Evolutionary conservation across 768 basidiomycete genomes (phyloP), one percentile per base, ranked within the genome.

Genomic region (Neoboletus brunneissimus): DNA sequence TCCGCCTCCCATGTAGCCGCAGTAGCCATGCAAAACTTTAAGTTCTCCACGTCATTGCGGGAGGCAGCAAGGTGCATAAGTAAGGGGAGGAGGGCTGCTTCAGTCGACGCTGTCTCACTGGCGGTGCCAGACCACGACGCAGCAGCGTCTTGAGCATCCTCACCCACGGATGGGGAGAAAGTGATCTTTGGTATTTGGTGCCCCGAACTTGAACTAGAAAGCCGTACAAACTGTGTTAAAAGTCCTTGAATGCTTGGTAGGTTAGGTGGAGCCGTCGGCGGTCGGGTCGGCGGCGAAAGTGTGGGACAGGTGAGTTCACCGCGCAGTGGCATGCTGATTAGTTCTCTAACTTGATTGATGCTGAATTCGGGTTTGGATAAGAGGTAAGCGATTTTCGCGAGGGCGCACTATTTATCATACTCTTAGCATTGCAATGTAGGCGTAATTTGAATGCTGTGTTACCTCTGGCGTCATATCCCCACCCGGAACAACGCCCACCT

Each of bases 381-480:
- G 15, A 98, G 81, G 67, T 97, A 98, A 45, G 88, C 82, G 16
- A 98, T 79, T 74, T 98, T 98, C 15, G 92, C 81, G 20, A 97
- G 81, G 2, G 94, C 94, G 56, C 91, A 92, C 93, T 95, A 54
- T 9, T 18, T 10, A 20, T 46, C 51, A 22, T 51, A n/a, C 10
- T 32, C 40, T 61, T 18, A 61, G 51, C 20, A 32, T 38, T 15
- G 38, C 43, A 16, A 43, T 12, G 15, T 15, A 32, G 42, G 13
- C 31, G 23, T 10, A 51, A 0, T 35, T 48, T 45, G 10, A 40
- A 16, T n/a, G 27, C 25, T 1, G 18, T 6, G 40, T 56, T 56
- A 91, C 91, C 82, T 96, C 93, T n/a, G 93, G 91, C 1, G 94
- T 97, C 94, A 96, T 95, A 70, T 97, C 94, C 27, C 83, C 84